A percentile compares a stretch with the other conserved stretches of the same genome.
phyloP scores from a whole-genome alignment of 257 asterid species.

The Ophiorrhiza pumila region DNA sequence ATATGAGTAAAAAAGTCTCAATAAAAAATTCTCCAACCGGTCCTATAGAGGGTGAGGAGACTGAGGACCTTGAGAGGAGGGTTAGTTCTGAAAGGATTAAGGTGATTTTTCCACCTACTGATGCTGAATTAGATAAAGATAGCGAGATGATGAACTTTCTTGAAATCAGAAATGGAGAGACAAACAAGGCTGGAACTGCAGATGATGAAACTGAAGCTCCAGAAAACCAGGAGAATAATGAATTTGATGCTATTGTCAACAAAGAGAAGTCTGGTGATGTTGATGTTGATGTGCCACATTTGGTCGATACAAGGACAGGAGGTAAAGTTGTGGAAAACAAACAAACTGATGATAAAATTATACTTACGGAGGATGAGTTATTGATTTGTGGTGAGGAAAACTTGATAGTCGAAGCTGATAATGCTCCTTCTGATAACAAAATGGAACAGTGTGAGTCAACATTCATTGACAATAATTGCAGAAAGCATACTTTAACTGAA shows the following conservation, averaged over 20 bases:
- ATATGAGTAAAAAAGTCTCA: constrained; percentile 29
- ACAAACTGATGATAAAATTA: constrained; percentile 19
- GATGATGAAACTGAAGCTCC: constrained; percentile 51
- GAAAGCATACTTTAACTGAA: constrained; percentile 42
- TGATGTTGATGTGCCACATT: constrained; percentile 27
- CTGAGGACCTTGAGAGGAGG: constrained; percentile 19
- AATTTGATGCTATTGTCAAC: constrained; percentile 15
- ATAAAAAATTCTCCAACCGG: constrained; percentile 20
- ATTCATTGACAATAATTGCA: constrained; percentile 28
- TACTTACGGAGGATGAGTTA: constrained; percentile 13
- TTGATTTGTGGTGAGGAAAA: constrained; percentile 25
- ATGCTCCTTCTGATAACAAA: constrained; percentile 24
- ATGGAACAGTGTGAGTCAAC: constrained; percentile 27
- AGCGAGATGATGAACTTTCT: constrained; percentile 5
- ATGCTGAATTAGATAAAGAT: constrained; percentile 12
- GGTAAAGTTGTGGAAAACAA: constrained; percentile 17
- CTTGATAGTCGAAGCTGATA: constrained; percentile 28
- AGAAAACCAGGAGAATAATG: constrained; percentile 28
- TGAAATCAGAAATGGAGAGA: constrained; percentile 12
- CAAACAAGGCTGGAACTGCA: constrained; percentile 17
- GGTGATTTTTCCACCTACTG: constrained; percentile 20
- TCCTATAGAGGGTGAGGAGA: constrained; percentile 25
- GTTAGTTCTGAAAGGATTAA: constrained; percentile 27
- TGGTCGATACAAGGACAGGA: constrained; percentile 18
- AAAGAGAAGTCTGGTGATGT: constrained; percentile 22